These are phyloP conservation scores for Vigna hirtella DNA, from an alignment of 306 rosid species.

Conservation along the genomic window DNA sequence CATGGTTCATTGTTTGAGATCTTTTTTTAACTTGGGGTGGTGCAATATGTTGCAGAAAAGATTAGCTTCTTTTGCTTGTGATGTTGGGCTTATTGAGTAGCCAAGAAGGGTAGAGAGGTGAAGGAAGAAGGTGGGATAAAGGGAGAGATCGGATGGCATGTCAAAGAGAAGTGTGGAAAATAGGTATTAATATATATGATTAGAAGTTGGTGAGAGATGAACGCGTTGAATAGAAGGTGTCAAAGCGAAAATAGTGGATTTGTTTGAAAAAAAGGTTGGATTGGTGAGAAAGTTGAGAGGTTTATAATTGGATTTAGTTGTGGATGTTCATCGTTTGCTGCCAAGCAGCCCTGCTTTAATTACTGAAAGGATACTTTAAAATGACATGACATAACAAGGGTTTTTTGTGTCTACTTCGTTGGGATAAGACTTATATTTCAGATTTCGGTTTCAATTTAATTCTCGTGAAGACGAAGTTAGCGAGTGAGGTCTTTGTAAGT, in stretches of 20 bases:
- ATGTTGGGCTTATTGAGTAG: conserved; percentile 6
- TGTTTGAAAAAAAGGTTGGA: neutral
- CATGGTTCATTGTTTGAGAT: conserved; percentile 2
- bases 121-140: neutral
- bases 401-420: too few species aligned
- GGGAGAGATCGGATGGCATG: neutral
- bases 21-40: neutral
- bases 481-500: too few species aligned
- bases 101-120: neutral
- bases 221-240: neutral
- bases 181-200: neutral
- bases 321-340: conserved; percentile 60
- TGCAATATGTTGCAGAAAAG: neutral
- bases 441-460: too few species aligned
- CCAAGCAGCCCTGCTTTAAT: conserved; percentile 16
- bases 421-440: too few species aligned
- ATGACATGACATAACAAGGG: conserved; percentile 2
- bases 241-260: neutral
- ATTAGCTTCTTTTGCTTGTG: neutral
- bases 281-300: conserved; percentile 44
- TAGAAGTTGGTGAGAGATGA: conserved; percentile 4
- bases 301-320: conserved; percentile 26
- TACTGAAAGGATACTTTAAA: neutral
- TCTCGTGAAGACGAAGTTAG: too few species aligned
- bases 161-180: conserved; percentile 5